Percentiles rank a stretch among this genome's conserved stretches.
Conservation (phyloP, 164 flowering plant genomes). For the Malania oleifera region DNA sequence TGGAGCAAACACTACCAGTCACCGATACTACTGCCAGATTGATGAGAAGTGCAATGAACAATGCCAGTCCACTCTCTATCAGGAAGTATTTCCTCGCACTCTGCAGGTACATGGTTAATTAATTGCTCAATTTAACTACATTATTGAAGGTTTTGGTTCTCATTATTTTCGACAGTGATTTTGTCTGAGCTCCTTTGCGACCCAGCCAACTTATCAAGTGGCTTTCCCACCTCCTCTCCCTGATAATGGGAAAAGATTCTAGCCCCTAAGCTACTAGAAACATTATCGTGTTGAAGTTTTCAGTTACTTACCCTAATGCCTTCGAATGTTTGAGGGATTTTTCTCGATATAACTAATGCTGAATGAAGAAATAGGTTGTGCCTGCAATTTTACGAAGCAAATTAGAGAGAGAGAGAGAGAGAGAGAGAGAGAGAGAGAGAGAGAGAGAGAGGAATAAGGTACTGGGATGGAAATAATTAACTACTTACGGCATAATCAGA, state of each 20-base stretch:
- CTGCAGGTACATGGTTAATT: too few relatives aligned
- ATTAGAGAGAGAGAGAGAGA: too few relatives aligned
- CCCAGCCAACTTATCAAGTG: too few relatives aligned
- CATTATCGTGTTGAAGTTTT: background rate
- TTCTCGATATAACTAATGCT: slow-evolving; percentile 9
- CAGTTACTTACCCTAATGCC: slow-evolving; percentile 2
- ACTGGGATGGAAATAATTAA: background rate
- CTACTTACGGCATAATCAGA: slow-evolving; percentile 12
- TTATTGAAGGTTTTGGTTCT: too few relatives aligned
- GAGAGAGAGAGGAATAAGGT: background rate
- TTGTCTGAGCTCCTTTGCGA: too few relatives aligned
- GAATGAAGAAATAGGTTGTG: slow-evolving; percentile 17
- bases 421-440: background rate
- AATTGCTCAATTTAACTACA: too few relatives aligned
- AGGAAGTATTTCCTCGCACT: slow-evolving; percentile 6
- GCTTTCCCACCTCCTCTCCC: too few relatives aligned
- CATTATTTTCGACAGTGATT: too few relatives aligned
- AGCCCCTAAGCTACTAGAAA: too few relatives aligned
- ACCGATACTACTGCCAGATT: slow-evolving; percentile 6
- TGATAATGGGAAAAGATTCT: too few relatives aligned
- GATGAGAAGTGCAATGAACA: slow-evolving; percentile 8
- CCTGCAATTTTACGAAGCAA: too few relatives aligned
- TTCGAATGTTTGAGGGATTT: background rate
- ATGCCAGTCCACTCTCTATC: slow-evolving; percentile 4
- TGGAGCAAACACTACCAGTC: slow-evolving; percentile 8